phyloP scores from a whole-genome alignment of 1,284 basidiomycete species.

The Cryptococcus neoformans region DNA sequence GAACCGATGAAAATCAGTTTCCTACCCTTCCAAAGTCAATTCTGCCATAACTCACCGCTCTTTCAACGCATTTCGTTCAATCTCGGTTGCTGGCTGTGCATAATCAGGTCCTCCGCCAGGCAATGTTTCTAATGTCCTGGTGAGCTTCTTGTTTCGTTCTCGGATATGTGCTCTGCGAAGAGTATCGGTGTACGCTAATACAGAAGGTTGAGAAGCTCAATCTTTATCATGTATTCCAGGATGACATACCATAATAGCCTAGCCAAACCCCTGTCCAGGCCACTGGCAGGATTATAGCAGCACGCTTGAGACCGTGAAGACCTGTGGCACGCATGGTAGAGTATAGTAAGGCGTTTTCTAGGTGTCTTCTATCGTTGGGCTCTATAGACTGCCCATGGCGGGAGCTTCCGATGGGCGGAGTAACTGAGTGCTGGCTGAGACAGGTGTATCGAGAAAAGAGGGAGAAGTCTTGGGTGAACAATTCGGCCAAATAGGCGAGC shows the following conservation, averaged over 20 bases:
- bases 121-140: slow-evolving; percentile 18
- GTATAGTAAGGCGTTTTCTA: no score
- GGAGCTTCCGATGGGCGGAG: no score
- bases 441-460: background rate
- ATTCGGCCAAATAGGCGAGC: no score
- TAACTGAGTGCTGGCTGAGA: background rate
- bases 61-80: slow-evolving; percentile 47
- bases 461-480: background rate
- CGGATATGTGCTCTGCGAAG: slow-evolving; percentile 39
- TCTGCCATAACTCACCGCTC: slow-evolving; percentile 30
- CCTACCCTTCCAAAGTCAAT: background rate
- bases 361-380: no score
- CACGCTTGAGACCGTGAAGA: slow-evolving; percentile 26
- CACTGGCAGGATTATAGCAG: slow-evolving; percentile 37
- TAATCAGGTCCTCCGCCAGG: slow-evolving; percentile 17
- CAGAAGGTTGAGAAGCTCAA: background rate
- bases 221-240: background rate
- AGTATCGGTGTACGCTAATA: slow-evolving; percentile 46
- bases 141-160: slow-evolving; percentile 25
- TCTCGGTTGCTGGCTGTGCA: slow-evolving; percentile 31
- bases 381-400: no score
- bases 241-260: slow-evolving; percentile 39
- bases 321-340: slow-evolving; percentile 6
- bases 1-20: background rate
- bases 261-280: slow-evolving; percentile 45